These are phyloP conservation scores for Lactarius psammicola DNA, from an alignment of 768 basidiomycete genomes.

Conservation along the genomic window DNA sequence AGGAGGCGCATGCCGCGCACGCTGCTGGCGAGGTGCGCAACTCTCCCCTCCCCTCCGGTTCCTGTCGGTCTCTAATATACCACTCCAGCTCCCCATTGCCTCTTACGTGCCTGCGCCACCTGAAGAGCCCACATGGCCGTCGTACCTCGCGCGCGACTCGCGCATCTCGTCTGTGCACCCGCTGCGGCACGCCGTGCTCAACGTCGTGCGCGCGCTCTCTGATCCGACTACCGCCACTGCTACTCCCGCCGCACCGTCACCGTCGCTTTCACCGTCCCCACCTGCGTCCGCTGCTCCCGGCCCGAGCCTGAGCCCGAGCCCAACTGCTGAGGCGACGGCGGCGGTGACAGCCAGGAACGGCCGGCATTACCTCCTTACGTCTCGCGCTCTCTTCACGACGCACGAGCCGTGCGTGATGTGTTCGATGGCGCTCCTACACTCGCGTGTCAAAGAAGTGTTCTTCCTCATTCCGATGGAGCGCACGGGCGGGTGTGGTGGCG, in stretches of 20 bases:
- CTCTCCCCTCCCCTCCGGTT: not conserved
- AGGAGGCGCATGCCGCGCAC: constrained; percentile 48
- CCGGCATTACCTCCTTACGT: constrained; percentile 84
- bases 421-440: constrained; percentile 93
- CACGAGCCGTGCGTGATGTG: constrained; percentile 99
- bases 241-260: not conserved
- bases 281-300: constrained; percentile 10
- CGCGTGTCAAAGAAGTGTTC: constrained; percentile 85
- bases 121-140: constrained; percentile 35
- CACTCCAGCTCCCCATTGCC: constrained; percentile 66
- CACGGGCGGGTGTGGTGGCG: constrained; percentile 86
- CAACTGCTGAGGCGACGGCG: constrained; percentile 18
- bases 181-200: constrained; percentile 81
- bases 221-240: constrained; percentile 39
- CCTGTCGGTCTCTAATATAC: not conserved
- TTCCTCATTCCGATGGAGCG: constrained; percentile 67
- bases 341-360: constrained; percentile 46
- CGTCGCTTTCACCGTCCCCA: constrained; percentile 25
- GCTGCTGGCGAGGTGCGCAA: constrained; percentile 57
- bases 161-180: constrained; percentile 68
- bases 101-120: constrained; percentile 64
- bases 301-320: constrained; percentile 24
- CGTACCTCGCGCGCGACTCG: constrained; percentile 67
- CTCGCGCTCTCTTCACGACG: constrained; percentile 79
- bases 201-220: constrained; percentile 66